phyloP scores from a whole-genome alignment of 352 stramenopile genomes.

The Plasmopara halstedii region DNA sequence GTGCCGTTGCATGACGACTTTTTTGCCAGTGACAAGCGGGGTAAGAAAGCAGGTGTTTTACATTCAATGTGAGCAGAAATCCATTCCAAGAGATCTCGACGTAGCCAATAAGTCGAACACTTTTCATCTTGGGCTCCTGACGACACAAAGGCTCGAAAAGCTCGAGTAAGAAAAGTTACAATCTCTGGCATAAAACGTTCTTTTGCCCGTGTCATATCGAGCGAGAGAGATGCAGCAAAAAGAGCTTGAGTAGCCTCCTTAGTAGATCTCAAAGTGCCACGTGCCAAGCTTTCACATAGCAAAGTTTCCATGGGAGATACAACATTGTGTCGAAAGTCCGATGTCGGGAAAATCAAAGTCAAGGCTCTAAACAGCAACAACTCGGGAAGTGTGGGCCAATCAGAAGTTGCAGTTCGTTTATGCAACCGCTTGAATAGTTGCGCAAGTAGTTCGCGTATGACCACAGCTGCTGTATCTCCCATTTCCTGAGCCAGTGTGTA shows the following conservation, averaged over 20 bases:
- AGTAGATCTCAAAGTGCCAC: conserved; percentile 54
- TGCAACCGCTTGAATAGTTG: conserved; percentile 87
- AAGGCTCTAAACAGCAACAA: conserved; percentile 88
- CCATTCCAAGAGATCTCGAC: conserved; percentile 40
- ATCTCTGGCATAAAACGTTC: conserved; percentile 88
- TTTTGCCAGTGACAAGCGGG: conserved; percentile 29
- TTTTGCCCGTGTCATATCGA: conserved; percentile 81
- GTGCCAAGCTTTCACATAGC: conserved; percentile 83
- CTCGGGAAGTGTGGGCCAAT: conserved; percentile 84
- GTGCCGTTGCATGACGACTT: conserved; percentile 37
- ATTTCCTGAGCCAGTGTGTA: conserved; percentile 89
- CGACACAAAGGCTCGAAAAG: conserved; percentile 45
- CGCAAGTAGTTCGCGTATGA: conserved; percentile 86
- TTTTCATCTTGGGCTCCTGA: conserved; percentile 13
- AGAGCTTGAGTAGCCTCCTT: conserved; percentile 83
- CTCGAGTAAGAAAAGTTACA: conserved; percentile 37
- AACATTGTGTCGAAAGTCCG: conserved; percentile 92
- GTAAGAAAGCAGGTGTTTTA: conserved; percentile 23
- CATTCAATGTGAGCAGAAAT: conserved; percentile 8
- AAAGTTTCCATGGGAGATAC: conserved; percentile 89
- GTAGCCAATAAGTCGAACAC: conserved; percentile 35
- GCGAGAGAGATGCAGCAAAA: conserved; percentile 56
- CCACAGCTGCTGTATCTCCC: conserved; percentile 74
- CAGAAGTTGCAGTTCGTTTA: conserved; percentile 35
- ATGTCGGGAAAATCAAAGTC: conserved; percentile 89